Base-by-base conservation (phyloP, 345 rosid species). In the Cardamine resedifolia region DNA sequence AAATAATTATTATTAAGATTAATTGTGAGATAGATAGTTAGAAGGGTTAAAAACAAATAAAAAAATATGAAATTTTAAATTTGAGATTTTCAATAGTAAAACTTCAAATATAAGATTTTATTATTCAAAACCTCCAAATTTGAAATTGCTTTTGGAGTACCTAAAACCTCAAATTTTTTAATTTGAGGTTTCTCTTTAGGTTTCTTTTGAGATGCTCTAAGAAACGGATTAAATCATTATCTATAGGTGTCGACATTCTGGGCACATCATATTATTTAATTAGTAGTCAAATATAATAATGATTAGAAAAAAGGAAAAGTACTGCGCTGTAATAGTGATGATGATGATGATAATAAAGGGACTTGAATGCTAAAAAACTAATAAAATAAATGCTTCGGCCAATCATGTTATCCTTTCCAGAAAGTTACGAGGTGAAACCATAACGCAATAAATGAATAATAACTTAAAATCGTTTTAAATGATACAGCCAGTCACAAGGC, bases 371-470 rank as follows among this genome's bases (percentile, higher is more conserved):
- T 3, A 31, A 6, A 6, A 11, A 45, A 62, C 10, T 30, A 60
- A 12, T 10, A 67, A 60, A 33, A 33, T 14, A 68, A 34, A 26
- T 34, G 44, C 18, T 30, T 51, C 15, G 65, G 55, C 70, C 75
- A 76, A 69, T 68, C 79, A 69, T 55, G 70, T 69, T 62, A 75
- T 45, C 70, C 75, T 52, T 43, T 43, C 34, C 70, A 62, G 27
- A 61, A 68, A 68, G 70, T 68, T 60, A 75, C 78, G 74, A 44
- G 69, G 79, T 75, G 65, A 44, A 76, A 76, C 70, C 44, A 67
- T 67, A 59, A 43, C 53, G 43, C 27, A 53, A 50, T 48, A 74
- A 74, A 74, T 74, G 39, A 19, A 57, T 38, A 11, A 58, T 30
- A 48, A 27, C 39, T 31, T 43, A 4, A 55, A 64, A 14, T 30